phyloP scores from a whole-genome alignment of 192 early-diverging fungal genomes.

The Allomyces javanicus region DNA sequence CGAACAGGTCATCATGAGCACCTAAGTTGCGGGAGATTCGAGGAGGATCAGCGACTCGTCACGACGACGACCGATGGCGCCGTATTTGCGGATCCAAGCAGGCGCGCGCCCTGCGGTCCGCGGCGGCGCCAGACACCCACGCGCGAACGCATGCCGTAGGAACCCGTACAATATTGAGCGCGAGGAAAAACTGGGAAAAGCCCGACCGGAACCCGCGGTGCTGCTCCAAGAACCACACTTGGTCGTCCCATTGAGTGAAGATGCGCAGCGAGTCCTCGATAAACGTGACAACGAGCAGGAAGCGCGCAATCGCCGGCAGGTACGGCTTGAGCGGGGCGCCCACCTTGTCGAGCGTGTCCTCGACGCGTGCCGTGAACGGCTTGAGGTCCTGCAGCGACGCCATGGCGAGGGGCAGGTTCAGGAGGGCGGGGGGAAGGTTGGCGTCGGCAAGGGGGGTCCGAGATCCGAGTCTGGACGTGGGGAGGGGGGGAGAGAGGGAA shows the following conservation, averaged over 20 bases:
- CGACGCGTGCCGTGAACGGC: conserved; percentile 35
- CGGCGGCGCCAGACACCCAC: too few relatives aligned
- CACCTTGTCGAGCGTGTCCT: conserved; percentile 54
- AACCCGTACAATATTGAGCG: conserved; percentile 43
- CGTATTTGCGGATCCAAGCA: too few relatives aligned
- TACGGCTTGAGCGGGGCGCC: conserved; percentile 72
- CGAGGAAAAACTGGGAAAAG: conserved; percentile 68
- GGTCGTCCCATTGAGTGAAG: conserved; percentile 71
- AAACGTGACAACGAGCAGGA: conserved; percentile 91
- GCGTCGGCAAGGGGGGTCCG: too few relatives aligned
- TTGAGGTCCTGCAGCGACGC: conserved; percentile 19
- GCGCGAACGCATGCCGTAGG: background rate
- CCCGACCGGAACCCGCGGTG: conserved; percentile 63
- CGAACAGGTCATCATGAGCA: conserved; percentile 65
- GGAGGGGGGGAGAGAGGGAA: too few relatives aligned
- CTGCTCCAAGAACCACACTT: conserved; percentile 63
- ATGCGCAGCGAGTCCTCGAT: conserved; percentile 84
- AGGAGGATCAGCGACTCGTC: background rate
- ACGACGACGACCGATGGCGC: too few relatives aligned
- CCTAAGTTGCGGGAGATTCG: background rate
- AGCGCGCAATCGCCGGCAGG: conserved; percentile 72
- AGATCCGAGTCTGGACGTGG: too few relatives aligned
- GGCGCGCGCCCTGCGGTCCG: too few relatives aligned
- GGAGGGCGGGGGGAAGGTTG: too few relatives aligned
- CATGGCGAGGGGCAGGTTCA: background rate